phyloP scores from a whole-genome alignment of 371 early-diverging fungal species.

The Syncephalastrum racemosum region DNA sequence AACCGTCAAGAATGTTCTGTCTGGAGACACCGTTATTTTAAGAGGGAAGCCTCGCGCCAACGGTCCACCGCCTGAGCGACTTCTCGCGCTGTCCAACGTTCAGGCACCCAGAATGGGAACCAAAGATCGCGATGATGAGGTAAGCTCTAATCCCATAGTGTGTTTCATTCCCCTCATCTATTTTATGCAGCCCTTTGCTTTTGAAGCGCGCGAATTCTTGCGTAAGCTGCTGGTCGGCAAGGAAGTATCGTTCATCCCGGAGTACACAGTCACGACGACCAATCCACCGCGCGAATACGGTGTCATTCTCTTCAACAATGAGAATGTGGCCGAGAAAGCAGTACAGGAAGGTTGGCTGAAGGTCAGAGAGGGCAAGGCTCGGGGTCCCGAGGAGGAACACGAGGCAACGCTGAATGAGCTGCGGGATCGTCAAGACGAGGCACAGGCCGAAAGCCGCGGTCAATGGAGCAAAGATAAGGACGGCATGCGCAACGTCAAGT shows the following conservation, averaged over 20 bases:
- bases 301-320: slow-evolving; percentile 58
- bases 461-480: slow-evolving; percentile 71
- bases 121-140: slow-evolving; percentile 82
- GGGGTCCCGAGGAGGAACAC: slow-evolving; percentile 41
- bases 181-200: slow-evolving; percentile 72
- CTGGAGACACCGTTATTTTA: slow-evolving; percentile 90
- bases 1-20: slow-evolving; percentile 83
- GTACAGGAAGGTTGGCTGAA: slow-evolving; percentile 88
- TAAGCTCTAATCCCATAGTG: slow-evolving; percentile 17
- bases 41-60: slow-evolving; percentile 75
- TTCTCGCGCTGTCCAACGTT: slow-evolving; percentile 81
- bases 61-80: slow-evolving; percentile 84
- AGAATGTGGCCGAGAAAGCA: slow-evolving; percentile 70
- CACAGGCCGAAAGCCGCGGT: slow-evolving; percentile 72
- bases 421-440: slow-evolving; percentile 68
- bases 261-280: slow-evolving; percentile 64
- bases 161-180: not conserved
- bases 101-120: slow-evolving; percentile 86
- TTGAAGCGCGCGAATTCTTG: slow-evolving; percentile 86
- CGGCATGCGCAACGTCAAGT: slow-evolving; percentile 58
- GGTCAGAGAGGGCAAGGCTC: slow-evolving; percentile 61
- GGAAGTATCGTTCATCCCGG: slow-evolving; percentile 82
- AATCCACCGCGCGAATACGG: slow-evolving; percentile 75
- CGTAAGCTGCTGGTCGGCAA: slow-evolving; percentile 88
- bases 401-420: slow-evolving; percentile 63